Conservation (phyloP, 805 yeast species). For the Pichia manshurica region DNA sequence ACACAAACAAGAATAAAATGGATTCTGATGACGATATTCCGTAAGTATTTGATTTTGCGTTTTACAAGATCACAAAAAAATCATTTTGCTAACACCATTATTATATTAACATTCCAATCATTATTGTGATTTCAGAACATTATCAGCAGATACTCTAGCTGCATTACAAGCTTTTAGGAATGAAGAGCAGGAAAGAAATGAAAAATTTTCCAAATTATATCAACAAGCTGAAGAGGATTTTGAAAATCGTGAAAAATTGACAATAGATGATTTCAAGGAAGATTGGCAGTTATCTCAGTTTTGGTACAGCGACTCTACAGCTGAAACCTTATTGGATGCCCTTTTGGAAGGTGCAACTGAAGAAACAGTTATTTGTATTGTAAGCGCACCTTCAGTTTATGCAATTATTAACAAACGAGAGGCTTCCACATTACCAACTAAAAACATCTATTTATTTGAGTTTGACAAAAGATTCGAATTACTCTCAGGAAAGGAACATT, state of each 20-base stretch:
- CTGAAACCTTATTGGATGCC: slow-evolving; percentile 61
- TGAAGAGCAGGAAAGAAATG: slow-evolving; percentile 55
- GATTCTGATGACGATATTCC: slow-evolving; percentile 13
- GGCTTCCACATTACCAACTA: slow-evolving; percentile 49
- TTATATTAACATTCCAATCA: too few relatives aligned
- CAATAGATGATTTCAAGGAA: slow-evolving; percentile 73
- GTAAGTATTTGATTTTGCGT: slow-evolving; percentile 8
- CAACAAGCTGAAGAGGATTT: slow-evolving; percentile 52
- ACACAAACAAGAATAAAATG: slow-evolving; percentile 2
- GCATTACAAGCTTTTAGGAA: slow-evolving; percentile 58
- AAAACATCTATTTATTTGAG: slow-evolving; percentile 70
- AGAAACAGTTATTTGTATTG: slow-evolving; percentile 65
- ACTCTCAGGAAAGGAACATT: slow-evolving; percentile 62
- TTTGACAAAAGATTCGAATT: slow-evolving; percentile 71
- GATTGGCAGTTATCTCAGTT: slow-evolving; percentile 95
- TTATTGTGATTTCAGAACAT: slow-evolving; percentile 24
- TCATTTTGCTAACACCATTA: too few relatives aligned
- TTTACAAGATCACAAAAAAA: too few relatives aligned
- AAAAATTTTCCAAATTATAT: slow-evolving; percentile 50
- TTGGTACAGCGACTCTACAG: slow-evolving; percentile 79
- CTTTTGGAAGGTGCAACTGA: slow-evolving; percentile 71
- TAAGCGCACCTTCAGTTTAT: slow-evolving; percentile 88
- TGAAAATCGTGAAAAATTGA: slow-evolving; percentile 27
- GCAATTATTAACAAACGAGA: slow-evolving; percentile 66
- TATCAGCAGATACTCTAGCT: slow-evolving; percentile 46